Base-by-base conservation (phyloP, 2,329 filamentous ascomycete genomes). In the Endothia cerciana region DNA sequence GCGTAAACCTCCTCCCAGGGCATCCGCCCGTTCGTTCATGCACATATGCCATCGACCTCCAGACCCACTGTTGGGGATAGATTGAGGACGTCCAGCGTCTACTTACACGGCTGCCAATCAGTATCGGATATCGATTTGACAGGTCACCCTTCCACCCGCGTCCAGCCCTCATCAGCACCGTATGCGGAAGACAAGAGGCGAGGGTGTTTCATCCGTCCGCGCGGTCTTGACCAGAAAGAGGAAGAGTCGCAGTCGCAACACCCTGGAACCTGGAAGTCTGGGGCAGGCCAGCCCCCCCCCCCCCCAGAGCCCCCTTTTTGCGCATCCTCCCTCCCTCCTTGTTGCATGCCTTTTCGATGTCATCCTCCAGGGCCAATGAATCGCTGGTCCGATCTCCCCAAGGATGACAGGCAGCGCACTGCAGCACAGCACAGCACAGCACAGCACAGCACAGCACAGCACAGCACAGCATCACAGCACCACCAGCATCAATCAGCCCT, bases 131-230 rank as follows among this genome's bases (percentile, higher is more conserved):
- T 28, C 57, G 28, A 41, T 43, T 33, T 59, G 57, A 43, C 57
- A 43, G 40, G 57, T 41, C 57, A 45, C 41, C 57, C 57, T 59
- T 28, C 38, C 55, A 22, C 38, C 22, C n/a, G 15, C 25, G 8
- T 59, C 15, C 22, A 25, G 36, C 57, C 40, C 33, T 33, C 22
- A 22, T 13, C 51, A n/a, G 40, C 17, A 45, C 22, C 38, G 33
- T 38, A 17, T 38, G 19, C 28, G 36, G 30, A 36, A 22, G 60
- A 55, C 19, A 3, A 55, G 36, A n/a, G 49, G 3, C n/a, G 17
- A 33, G 57, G n/a, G 61, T 57, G 61, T 63, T 63, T 63, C 61
- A 63, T 57, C 36, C 40, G 38, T 63, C 38, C 38, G 19, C 40
- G 38, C 61, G 53, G 51, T 56, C 61, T 47, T 56, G 61, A 22